These are phyloP conservation scores for Hemisphaericaspora nanyangensis DNA, from an alignment of 805 yeast species.

Conservation along the genomic window DNA sequence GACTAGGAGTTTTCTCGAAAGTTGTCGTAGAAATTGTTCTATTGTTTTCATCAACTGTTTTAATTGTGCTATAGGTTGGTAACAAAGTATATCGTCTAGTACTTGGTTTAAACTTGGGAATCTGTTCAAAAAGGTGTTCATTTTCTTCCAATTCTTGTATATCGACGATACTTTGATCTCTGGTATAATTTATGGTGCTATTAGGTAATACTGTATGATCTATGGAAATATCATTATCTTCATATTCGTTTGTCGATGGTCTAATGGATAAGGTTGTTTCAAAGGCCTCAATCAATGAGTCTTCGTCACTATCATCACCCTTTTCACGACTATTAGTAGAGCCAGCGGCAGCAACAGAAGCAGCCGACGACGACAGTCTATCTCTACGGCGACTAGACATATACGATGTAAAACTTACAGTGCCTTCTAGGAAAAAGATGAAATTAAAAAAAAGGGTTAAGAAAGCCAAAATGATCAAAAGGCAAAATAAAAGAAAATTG, in stretches of 20 bases:
- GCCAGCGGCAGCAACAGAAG: too few relatives aligned
- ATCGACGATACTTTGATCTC: constrained; percentile 31
- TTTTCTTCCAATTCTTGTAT: constrained; percentile 33
- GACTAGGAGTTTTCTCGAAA: constrained; percentile 10
- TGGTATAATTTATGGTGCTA: constrained; percentile 23
- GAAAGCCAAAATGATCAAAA: too few relatives aligned
- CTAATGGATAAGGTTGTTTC: constrained; percentile 42
- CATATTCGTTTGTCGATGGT: constrained; percentile 35
- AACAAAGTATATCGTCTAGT: constrained; percentile 23
- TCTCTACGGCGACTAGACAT: too few relatives aligned
- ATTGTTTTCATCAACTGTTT: constrained; percentile 6
- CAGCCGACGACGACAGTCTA: too few relatives aligned
- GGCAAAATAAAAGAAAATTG: too few relatives aligned
- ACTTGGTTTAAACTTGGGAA: constrained; percentile 33
- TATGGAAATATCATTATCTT: constrained; percentile 29
- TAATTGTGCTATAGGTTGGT: constrained; percentile 20
- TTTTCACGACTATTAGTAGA: too few relatives aligned
- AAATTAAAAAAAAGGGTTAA: too few relatives aligned
- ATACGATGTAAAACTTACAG: too few relatives aligned
- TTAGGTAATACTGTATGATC: constrained; percentile 34
- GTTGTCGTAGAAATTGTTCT: background rate
- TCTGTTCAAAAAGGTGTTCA: constrained; percentile 31
- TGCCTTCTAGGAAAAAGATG: too few relatives aligned
- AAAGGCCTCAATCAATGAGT: constrained; percentile 39
- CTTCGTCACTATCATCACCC: constrained; percentile 34